A percentile compares a stretch with the other conserved stretches of the same genome.
Evolutionary conservation across 352 stramenopile genomes (phyloP).

Genomic region (Phytophthora capsici): DNA sequence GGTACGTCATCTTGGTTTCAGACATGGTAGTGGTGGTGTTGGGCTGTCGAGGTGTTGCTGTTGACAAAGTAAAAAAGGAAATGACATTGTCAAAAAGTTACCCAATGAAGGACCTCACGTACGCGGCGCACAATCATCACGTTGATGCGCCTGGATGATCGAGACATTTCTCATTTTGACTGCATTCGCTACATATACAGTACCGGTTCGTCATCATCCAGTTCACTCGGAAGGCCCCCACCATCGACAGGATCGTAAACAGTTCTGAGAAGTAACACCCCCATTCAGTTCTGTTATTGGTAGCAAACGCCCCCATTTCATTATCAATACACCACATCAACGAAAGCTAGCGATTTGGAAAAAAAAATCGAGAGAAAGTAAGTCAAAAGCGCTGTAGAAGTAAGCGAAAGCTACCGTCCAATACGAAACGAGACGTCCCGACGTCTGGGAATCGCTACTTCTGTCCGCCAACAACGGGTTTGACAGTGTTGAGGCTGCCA

Average conservation of each 20-base stretch:
- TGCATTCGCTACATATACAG: no score
- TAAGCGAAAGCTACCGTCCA: conserved; percentile 6
- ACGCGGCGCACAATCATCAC: background rate
- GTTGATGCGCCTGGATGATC: background rate
- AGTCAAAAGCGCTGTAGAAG: conserved; percentile 13
- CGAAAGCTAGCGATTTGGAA: conserved; percentile 7
- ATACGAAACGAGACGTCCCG: conserved; percentile 4
- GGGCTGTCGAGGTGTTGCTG: background rate
- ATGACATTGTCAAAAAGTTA: background rate
- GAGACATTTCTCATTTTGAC: background rate
- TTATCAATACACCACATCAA: conserved; percentile 5
- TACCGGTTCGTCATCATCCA: conserved; percentile 1
- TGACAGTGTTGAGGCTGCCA: conserved; percentile 70
- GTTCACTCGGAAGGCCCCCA: background rate
- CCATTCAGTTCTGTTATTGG: background rate
- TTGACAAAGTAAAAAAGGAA: background rate
- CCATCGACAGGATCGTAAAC: background rate
- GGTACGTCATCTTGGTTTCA: conserved; percentile 23
- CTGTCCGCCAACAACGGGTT: conserved; percentile 69
- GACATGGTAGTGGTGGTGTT: background rate
- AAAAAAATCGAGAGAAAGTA: conserved; percentile 5
- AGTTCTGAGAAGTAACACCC: no score
- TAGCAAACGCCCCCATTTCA: background rate
- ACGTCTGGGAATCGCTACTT: conserved; percentile 42
- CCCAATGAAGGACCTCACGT: background rate